Evolutionary conservation across 164 flowering plant genomes (phyloP), one percentile per base, ranked within the genome.

Genomic region (Taxillus chinensis): DNA sequence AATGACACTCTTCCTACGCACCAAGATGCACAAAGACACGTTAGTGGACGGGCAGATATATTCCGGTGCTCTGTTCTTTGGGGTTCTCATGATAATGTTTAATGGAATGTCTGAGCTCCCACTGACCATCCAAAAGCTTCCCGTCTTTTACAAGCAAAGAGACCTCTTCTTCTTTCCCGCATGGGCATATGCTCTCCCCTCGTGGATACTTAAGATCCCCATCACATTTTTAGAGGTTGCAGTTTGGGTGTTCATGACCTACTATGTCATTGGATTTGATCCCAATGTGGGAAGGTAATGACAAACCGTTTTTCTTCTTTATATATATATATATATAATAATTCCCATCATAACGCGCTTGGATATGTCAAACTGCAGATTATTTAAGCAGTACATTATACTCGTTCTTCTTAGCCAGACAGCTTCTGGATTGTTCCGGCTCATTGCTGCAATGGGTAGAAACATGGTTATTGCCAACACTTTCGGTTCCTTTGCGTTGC

Each of bases 61-160:
- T 67, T 12, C 74, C 65, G 83, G 86, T 17, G 83, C 83, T 54
- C 68, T 84, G 10, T 82, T 61, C 65, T 80, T 67, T 48, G 61
- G 62, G 4, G 49, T 80, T 4, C 1, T 52, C 8, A 45, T 62
- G 17, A 41, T 71, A 10, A 49, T 77, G 67, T 82, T 82, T 39
- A 81, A 70, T 60, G 85, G 85, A 17, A 68, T 73, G 14, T 51
- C 73, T 1, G 90, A 85, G 60, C 74, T 85, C 6, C 46, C 82
- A 16, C 42, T 78, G 57, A 79, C 78, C 6, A 68, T 80, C 5
- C 39, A 43, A 7, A 80, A 72, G 54, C 85, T 85, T 65, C 87
- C 90, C 3, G 80, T 79, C 27, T 85, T 85, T 59, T 85, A 78
- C 65, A 85, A 85, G 80, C 90, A 85, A 61, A 66, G 90, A 49